A percentile compares a stretch with the other conserved stretches of the same genome.
Evolutionary conservation across 2,329 filamentous ascomycete genomes (phyloP).

Genomic region (Paracoccidioides brasiliensis): DNA sequence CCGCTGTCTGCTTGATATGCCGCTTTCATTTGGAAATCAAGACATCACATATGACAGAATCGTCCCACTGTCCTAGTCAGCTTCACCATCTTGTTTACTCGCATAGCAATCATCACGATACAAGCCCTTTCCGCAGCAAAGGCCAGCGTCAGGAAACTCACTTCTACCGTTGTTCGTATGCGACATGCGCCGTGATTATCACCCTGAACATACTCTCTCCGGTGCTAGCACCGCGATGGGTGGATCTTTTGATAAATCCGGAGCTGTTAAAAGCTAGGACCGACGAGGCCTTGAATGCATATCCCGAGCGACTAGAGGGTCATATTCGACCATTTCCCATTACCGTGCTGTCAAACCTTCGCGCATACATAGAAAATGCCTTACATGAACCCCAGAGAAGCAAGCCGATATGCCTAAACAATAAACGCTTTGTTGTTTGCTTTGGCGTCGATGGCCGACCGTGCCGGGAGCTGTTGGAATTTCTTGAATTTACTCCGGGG

Average conservation of each 20-base stretch:
- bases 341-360: constrained; percentile 44
- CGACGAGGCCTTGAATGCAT: constrained; percentile 37
- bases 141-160: constrained; percentile 33
- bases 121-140: constrained; percentile 11
- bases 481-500: constrained; percentile 42
- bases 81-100: constrained; percentile 48
- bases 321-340: constrained; percentile 39
- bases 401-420: constrained; percentile 44
- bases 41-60: constrained; percentile 38
- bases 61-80: constrained; percentile 36
- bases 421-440: constrained; percentile 51
- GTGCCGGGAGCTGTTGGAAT: constrained; percentile 45
- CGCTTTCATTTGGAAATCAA: constrained; percentile 48
- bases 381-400: constrained; percentile 38
- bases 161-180: constrained; percentile 46
- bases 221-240: constrained; percentile 36
- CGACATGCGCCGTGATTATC: constrained; percentile 42
- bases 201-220: constrained; percentile 40
- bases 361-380: constrained; percentile 48
- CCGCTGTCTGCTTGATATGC: constrained; percentile 49
- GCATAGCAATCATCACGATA: constrained; percentile 16
- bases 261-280: constrained; percentile 41
- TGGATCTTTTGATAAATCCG: constrained; percentile 42
- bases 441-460: constrained; percentile 44
- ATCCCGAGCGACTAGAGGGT: constrained; percentile 43